These are phyloP conservation scores for Candida sanyiensis DNA, from an alignment of 805 yeast species.

Conservation along the genomic window DNA sequence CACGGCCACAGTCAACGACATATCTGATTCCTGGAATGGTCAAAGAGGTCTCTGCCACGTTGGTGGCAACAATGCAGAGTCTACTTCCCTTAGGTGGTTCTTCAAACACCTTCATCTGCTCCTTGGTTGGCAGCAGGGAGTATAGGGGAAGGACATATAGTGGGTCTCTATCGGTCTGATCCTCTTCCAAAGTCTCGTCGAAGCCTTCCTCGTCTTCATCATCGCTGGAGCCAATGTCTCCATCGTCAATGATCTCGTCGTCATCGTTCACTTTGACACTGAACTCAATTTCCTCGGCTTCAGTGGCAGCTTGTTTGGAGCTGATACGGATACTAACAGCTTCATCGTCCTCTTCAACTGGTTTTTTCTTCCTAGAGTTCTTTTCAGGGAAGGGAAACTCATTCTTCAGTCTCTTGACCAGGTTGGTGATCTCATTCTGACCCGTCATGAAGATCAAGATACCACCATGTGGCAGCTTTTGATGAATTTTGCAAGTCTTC, in stretches of 20 bases:
- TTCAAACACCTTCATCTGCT: constrained; percentile 89
- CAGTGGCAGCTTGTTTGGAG: constrained; percentile 61
- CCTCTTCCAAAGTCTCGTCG: constrained; percentile 66
- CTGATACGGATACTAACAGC: constrained; percentile 42
- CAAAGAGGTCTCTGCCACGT: constrained; percentile 95
- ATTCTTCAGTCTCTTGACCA: constrained; percentile 62
- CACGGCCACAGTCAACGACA: constrained; percentile 92
- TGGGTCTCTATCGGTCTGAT: constrained; percentile 70
- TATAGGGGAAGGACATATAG: constrained; percentile 87
- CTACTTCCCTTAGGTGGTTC: constrained; percentile 82
- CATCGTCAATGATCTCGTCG: constrained; percentile 31
- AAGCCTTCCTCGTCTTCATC: constrained; percentile 52
- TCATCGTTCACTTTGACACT: constrained; percentile 40
- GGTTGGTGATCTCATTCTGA: constrained; percentile 78
- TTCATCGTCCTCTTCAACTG: constrained; percentile 24
- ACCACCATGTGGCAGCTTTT: constrained; percentile 86
- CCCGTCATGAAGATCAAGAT: constrained; percentile 91
- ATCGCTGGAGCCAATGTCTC: constrained; percentile 32
- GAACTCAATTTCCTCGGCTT: constrained; percentile 85
- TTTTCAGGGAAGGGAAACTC: constrained; percentile 55
- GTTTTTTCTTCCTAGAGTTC: constrained; percentile 18
- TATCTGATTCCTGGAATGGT: constrained; percentile 94
- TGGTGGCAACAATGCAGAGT: constrained; percentile 90
- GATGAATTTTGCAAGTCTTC: constrained; percentile 84
- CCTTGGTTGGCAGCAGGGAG: constrained; percentile 87